A percentile compares a stretch with the other conserved stretches of the same genome.
phyloP scores from a whole-genome alignment of 1,284 basidiomycete species.

The Naganishia sp. region DNA sequence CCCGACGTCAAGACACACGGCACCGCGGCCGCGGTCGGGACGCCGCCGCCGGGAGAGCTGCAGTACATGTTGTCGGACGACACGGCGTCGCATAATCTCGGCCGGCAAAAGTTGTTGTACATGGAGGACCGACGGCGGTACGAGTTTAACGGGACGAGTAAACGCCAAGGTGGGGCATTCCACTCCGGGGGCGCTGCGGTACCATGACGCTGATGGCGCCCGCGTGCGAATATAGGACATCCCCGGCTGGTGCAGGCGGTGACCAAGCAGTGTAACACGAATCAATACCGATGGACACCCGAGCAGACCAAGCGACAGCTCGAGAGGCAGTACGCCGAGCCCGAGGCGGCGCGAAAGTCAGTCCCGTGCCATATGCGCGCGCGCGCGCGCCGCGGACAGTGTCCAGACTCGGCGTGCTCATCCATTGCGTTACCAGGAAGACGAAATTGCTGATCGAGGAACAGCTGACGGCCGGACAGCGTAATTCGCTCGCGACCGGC shows the following conservation, averaged over 20 bases:
- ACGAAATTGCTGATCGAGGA: constrained; percentile 20
- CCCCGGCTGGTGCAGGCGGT: constrained; percentile 24
- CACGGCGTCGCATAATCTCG: constrained; percentile 2
- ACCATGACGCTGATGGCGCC: no score
- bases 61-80: constrained; percentile 13
- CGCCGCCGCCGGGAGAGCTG: constrained; percentile 1
- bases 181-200: no score
- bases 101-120: constrained; percentile 24
- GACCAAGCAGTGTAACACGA: constrained; percentile 10
- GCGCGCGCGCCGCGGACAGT: no score
- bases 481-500: constrained; percentile 27
- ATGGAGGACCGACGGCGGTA: constrained; percentile 25
- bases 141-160: constrained; percentile 31
- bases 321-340: constrained; percentile 6
- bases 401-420: no score
- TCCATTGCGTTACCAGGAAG: constrained; percentile 12
- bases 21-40: no score
- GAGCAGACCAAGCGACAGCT: not conserved
- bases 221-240: constrained; percentile 12
- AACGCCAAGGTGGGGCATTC: constrained; percentile 19
- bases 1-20: no score
- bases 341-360: constrained; percentile 18
- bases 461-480: constrained; percentile 26
- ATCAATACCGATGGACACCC: no score
- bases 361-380: no score